Evolutionary conservation across 805 yeast genomes (phyloP).

Genomic region (Debaryomyces hansenii): DNA sequence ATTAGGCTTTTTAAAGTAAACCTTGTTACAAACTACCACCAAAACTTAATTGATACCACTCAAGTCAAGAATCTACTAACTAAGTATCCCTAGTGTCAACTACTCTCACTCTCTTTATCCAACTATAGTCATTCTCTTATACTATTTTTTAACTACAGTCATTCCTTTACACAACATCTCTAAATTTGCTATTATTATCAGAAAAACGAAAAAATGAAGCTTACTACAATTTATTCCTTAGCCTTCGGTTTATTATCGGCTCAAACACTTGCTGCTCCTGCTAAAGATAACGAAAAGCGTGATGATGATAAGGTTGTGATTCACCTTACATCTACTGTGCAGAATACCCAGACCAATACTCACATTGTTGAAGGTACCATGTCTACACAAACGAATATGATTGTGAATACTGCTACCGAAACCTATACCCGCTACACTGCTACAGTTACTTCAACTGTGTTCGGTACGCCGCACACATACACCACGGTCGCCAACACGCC

Average conservation of each 20-base stretch:
- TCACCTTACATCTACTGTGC: slow-evolving; percentile 34
- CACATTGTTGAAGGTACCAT: slow-evolving; percentile 31
- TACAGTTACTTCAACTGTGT: slow-evolving; percentile 43
- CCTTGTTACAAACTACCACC: not conserved
- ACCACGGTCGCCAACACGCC: slow-evolving; percentile 37
- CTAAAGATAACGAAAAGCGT: slow-evolving; percentile 17
- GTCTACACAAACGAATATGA: slow-evolving; percentile 27
- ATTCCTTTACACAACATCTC: slow-evolving; percentile 12
- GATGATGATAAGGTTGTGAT: slow-evolving; percentile 30
- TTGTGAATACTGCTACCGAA: slow-evolving; percentile 30
- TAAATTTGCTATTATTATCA: not conserved
- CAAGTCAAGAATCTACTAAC: not conserved
- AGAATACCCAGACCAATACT: slow-evolving; percentile 32
- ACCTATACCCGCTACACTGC: slow-evolving; percentile 44
- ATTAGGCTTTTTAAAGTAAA: not conserved
- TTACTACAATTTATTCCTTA: slow-evolving; percentile 22
- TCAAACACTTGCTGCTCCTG: slow-evolving; percentile 8
- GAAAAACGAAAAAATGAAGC: slow-evolving; percentile 20
- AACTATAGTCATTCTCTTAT: slow-evolving; percentile 20
- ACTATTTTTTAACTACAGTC: slow-evolving; percentile 16
- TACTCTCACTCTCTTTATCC: slow-evolving; percentile 4
- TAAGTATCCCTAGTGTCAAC: slow-evolving; percentile 7
- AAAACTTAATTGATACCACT: slow-evolving; percentile 1
- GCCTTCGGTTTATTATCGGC: slow-evolving; percentile 20
- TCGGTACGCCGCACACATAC: slow-evolving; percentile 36